phyloP scores from a whole-genome alignment of 768 basidiomycete genomes.

The Leucocoprinus leucothites region DNA sequence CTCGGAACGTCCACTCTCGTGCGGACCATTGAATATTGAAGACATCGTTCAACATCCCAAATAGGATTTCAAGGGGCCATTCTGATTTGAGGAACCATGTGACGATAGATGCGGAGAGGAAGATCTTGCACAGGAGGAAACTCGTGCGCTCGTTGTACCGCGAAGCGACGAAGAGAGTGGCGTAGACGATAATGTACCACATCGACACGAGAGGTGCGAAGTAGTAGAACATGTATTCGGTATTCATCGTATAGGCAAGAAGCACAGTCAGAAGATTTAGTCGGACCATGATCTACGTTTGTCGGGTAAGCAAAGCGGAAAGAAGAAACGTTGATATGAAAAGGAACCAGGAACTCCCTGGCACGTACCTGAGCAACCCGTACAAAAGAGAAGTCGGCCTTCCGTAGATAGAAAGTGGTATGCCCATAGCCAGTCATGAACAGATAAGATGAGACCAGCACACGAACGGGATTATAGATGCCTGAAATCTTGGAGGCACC shows the following conservation, averaged over 20 bases:
- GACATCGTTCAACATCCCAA: constrained; percentile 57
- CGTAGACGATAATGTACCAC: constrained; percentile 88
- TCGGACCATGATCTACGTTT: constrained; percentile 64
- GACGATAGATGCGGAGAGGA: constrained; percentile 58
- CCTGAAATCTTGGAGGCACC: constrained; percentile 88
- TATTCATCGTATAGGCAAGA: constrained; percentile 89
- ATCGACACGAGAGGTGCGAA: constrained; percentile 87
- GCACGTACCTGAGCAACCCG: constrained; percentile 68
- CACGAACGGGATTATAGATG: constrained; percentile 91
- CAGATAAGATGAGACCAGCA: constrained; percentile 83
- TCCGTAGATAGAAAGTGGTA: constrained; percentile 84
- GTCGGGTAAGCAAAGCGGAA: constrained; percentile 6
- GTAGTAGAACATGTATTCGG: constrained; percentile 88
- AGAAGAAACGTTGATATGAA: constrained; percentile 7
- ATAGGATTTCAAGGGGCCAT: constrained; percentile 63
- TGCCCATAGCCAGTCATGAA: constrained; percentile 96
- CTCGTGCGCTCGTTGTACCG: constrained; percentile 66
- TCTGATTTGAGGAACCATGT: constrained; percentile 63
- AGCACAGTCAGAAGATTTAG: constrained; percentile 81
- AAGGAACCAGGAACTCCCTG: constrained; percentile 2
- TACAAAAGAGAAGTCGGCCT: constrained; percentile 79
- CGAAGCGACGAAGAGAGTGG: constrained; percentile 69
- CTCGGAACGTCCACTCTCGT: constrained; percentile 85
- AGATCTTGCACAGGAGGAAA: constrained; percentile 71
- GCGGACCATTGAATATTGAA: constrained; percentile 84